A percentile compares a stretch with the other conserved stretches of the same genome.
These are phyloP conservation scores for Gypsophila paniculata DNA, from an alignment of 179 eudicot genomes.

Conservation along the genomic window DNA sequence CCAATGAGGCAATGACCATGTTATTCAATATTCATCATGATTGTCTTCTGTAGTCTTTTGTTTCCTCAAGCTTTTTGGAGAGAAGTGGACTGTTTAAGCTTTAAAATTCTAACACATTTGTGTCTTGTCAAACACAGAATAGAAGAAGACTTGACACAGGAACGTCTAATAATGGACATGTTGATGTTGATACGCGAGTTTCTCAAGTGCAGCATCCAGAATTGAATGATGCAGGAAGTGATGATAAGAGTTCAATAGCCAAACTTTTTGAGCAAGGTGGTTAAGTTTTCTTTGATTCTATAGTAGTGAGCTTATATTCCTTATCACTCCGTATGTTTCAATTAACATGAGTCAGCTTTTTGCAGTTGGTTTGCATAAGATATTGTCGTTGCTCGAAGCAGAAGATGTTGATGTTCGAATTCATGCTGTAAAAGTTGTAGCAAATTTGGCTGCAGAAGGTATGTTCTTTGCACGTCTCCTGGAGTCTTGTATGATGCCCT, in stretches of 20 bases:
- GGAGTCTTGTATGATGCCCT: conserved; percentile 3
- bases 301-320: conserved; percentile 2
- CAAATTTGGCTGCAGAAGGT: conserved; percentile 98
- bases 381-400: conserved; percentile 82
- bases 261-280: conserved; percentile 95
- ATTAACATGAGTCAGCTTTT: conserved; percentile 18
- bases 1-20: neutral
- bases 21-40: neutral
- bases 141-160: conserved; percentile 63
- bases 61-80: neutral
- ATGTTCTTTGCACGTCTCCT: conserved; percentile 5
- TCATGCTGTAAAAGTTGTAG: conserved; percentile 94
- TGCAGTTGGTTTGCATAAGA: conserved; percentile 87
- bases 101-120: conserved; percentile 1
- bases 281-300: conserved; percentile 4
- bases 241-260: conserved; percentile 66
- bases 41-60: neutral
- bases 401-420: conserved; percentile 81
- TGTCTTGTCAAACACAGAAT: conserved; percentile 45
- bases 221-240: conserved; percentile 50
- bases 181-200: conserved; percentile 45
- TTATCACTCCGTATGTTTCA: conserved; percentile 5
- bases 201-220: conserved; percentile 53
- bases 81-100: neutral
- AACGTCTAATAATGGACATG: conserved; percentile 30